These are phyloP conservation scores for Symbiodinium pilosum DNA, from an alignment of 73 alveolate species.

Conservation along the genomic window DNA sequence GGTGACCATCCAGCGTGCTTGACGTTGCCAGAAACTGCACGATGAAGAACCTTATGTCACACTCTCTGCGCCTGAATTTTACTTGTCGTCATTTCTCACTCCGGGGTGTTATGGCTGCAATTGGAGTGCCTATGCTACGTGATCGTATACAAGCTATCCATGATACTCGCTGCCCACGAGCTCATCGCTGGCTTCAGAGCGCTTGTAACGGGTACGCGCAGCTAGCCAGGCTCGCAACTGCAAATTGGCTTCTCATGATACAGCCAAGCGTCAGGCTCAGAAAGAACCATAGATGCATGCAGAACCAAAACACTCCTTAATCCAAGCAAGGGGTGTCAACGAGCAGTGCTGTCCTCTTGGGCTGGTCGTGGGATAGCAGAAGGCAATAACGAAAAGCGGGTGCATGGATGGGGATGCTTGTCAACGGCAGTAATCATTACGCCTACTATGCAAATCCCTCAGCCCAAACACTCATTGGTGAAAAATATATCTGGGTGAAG, in stretches of 20 bases:
- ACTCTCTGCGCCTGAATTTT: background rate
- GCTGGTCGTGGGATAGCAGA: too few relatives aligned
- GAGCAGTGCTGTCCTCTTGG: too few relatives aligned
- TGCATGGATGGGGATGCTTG: too few relatives aligned
- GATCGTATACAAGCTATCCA: background rate
- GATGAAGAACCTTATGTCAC: background rate
- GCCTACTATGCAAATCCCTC: too few relatives aligned
- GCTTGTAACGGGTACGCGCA: background rate
- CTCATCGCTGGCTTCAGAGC: background rate
- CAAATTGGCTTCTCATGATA: too few relatives aligned
- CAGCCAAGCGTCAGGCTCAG: background rate
- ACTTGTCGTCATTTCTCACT: background rate
- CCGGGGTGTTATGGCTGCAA: background rate
- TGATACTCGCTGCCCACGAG: background rate
- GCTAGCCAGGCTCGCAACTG: too few relatives aligned
- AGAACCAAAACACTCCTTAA: background rate
- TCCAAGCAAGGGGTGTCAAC: too few relatives aligned
- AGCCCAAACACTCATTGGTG: too few relatives aligned
- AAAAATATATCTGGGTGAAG: too few relatives aligned
- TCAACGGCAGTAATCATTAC: too few relatives aligned
- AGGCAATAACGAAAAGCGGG: too few relatives aligned
- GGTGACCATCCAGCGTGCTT: background rate
- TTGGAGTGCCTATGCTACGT: background rate
- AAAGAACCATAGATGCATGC: background rate
- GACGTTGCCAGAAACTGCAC: conserved; percentile 3